A percentile compares a stretch with the other conserved stretches of the same genome.
Evolutionary conservation across 1,284 basidiomycete genomes (phyloP).

Genomic region (Cutaneotrichosporon curvatum): DNA sequence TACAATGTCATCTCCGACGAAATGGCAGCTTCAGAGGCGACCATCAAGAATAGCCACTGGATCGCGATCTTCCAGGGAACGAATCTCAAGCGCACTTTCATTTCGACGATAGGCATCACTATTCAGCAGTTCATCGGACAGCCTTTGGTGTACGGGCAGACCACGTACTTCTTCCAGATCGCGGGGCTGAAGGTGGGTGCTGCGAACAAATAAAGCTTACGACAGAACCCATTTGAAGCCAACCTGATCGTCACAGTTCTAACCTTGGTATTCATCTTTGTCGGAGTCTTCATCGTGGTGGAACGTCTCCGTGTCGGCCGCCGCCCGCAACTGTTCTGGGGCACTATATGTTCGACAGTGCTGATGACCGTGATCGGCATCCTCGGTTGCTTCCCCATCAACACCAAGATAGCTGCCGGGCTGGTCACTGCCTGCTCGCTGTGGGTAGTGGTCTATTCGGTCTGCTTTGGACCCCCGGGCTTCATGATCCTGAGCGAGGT

Average conservation of each 20-base stretch:
- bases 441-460: conserved; percentile 23
- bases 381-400: conserved; percentile 23
- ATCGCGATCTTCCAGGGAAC: conserved; percentile 9
- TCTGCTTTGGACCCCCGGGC: conserved; percentile 19
- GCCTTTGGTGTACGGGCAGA: conserved; percentile 17
- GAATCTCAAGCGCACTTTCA: conserved; percentile 17
- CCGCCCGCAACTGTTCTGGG: conserved; percentile 36
- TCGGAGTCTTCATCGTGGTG: conserved; percentile 36
- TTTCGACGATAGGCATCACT: conserved; percentile 11
- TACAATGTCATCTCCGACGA: conserved; percentile 11
- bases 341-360: conserved; percentile 20
- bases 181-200: conserved; percentile 10
- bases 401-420: conserved; percentile 1
- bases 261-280: conserved; percentile 34
- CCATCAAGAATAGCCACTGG: background rate
- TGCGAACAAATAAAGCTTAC: no score
- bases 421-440: conserved; percentile 12
- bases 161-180: conserved; percentile 19
- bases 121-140: conserved; percentile 16
- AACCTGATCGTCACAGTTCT: conserved; percentile 19
- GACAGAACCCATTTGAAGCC: background rate
- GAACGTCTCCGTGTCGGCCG: conserved; percentile 41
- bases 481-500: conserved; percentile 17
- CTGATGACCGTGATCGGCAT: conserved; percentile 36
- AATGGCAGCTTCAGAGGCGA: background rate